Base-by-base conservation (phyloP, 2,329 filamentous ascomycete genomes). In the Pestalotiopsis sp. region DNA sequence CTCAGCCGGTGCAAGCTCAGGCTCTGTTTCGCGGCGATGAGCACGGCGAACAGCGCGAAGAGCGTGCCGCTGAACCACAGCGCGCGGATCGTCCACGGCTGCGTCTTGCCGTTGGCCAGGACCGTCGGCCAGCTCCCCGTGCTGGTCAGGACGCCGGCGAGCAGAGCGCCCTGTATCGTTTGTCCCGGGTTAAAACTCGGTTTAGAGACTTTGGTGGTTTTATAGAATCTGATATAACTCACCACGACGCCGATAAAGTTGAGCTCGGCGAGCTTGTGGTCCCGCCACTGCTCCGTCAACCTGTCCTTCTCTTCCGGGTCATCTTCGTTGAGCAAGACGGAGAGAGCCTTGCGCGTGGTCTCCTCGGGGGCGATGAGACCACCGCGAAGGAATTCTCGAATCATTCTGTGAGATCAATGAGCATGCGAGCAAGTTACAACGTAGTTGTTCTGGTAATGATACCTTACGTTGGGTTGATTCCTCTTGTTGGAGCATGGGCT, bases 21-120 rank as follows among this genome's bases (percentile, higher is more conserved):
- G 3, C 79, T 81, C 69, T 83, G 81, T 68, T 82, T 78, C 2
- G 80, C 78, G 4, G 82, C 80, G 1, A 82, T 80, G 11, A 87
- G 77, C 6, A 87, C 80, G n/a, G 82, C 82, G 68, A 85, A 85
- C 3, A 88, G 78, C 1, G 85, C 79, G 31, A 88, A 82, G 12
- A 87, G 77, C 49, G 83, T 82, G 13, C 81, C 82, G 64, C 77
- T 78, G 71, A 79, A 83, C 80, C 80, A 83, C 23, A 77, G 78
- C 12, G 81, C 79, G 12, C 81, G 77, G 4, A 83, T 78, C 4
- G 75, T 70, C 82, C 82, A 83, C 2, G 82, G 81, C 14, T 79
- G 77, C 49, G 72, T 41, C n/a, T 73, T 63, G 5, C 76, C 80
- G 60, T 80, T 80, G 12, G 75, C 74, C 7, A 83, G 73, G 25